Percentiles rank a stretch among this genome's conserved stretches.
These are phyloP conservation scores for Staphylotrichum longicolle DNA, from an alignment of 495 filamentous ascomycete genomes.

Conservation along the genomic window DNA sequence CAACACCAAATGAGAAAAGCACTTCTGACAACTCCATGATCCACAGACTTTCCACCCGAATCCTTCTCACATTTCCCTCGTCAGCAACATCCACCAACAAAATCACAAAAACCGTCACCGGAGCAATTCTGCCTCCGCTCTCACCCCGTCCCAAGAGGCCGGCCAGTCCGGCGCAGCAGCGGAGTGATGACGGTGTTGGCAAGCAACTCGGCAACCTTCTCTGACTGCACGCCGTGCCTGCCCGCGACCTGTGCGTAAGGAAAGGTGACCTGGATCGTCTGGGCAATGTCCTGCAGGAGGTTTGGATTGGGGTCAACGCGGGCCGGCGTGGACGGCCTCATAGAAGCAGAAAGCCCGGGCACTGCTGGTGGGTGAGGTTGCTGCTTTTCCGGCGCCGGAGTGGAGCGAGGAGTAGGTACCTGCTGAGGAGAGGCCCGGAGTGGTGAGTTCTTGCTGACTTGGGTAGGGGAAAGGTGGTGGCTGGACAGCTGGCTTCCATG, in stretches of 20 bases:
- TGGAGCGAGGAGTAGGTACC: background rate
- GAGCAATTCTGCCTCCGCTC: background rate
- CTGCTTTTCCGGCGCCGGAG: background rate
- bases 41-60: too few species aligned
- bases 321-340: too few species aligned
- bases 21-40: too few species aligned
- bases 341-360: background rate
- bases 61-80: too few species aligned
- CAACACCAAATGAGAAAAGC: too few species aligned
- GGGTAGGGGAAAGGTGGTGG: too few species aligned
- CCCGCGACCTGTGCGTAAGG: slow-evolving; percentile 46
- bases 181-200: slow-evolving; percentile 46
- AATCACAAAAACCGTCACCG: background rate
- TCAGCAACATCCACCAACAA: background rate
- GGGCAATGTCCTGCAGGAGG: slow-evolving; percentile 49
- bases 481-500: too few species aligned
- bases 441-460: background rate
- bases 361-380: background rate
- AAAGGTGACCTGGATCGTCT: slow-evolving; percentile 47
- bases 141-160: background rate
- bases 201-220: slow-evolving; percentile 48
- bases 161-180: slow-evolving; percentile 33
- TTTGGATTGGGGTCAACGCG: slow-evolving; percentile 10
- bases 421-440: background rate
- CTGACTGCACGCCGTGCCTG: slow-evolving; percentile 40